Percentiles rank a stretch among this genome's conserved stretches.
These are phyloP conservation scores for Puccinellia tenuiflora DNA, from an alignment of 176 grass and related monocot species.

Conservation along the genomic window DNA sequence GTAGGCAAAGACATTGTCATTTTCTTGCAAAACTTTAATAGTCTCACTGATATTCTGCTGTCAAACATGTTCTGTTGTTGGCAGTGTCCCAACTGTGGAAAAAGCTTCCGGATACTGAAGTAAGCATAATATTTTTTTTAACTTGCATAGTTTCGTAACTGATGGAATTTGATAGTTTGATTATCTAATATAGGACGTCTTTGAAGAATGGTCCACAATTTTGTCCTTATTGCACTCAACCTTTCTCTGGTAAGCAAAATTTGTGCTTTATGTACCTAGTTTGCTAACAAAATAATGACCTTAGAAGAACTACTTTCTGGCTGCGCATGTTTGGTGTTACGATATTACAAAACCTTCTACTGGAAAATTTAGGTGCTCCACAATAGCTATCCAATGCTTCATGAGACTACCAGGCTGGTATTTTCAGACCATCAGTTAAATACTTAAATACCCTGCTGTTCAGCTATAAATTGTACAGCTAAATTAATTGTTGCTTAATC, in stretches of 20 bases:
- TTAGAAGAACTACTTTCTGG: neutral
- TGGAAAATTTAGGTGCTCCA: neutral
- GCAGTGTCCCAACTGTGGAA: constrained; percentile 93
- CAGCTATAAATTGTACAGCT: neutral
- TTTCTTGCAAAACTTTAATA: neutral
- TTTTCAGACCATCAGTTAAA: neutral
- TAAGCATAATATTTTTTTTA: constrained; percentile 29
- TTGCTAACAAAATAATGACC: neutral
- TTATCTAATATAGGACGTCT: constrained; percentile 60
- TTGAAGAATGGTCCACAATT: constrained; percentile 79
- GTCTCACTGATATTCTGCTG: neutral
- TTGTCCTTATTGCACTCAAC: constrained; percentile 84
- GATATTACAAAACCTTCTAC: neutral
- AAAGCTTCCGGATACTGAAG: constrained; percentile 79
- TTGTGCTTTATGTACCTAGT: neutral
- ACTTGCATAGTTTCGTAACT: neutral
- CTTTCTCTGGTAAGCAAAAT: constrained; percentile 69
- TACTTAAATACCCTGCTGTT: neutral
- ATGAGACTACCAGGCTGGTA: neutral
- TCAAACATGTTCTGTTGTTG: constrained; percentile 25
- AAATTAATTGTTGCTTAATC: neutral
- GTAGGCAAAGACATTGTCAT: neutral
- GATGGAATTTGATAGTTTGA: constrained; percentile 4
- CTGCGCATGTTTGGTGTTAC: neutral
- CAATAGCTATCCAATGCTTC: neutral